A percentile compares a stretch with the other conserved stretches of the same genome.
These are phyloP conservation scores for Ilyonectria robusta DNA, from an alignment of 2,329 filamentous ascomycete species.

Conservation along the genomic window DNA sequence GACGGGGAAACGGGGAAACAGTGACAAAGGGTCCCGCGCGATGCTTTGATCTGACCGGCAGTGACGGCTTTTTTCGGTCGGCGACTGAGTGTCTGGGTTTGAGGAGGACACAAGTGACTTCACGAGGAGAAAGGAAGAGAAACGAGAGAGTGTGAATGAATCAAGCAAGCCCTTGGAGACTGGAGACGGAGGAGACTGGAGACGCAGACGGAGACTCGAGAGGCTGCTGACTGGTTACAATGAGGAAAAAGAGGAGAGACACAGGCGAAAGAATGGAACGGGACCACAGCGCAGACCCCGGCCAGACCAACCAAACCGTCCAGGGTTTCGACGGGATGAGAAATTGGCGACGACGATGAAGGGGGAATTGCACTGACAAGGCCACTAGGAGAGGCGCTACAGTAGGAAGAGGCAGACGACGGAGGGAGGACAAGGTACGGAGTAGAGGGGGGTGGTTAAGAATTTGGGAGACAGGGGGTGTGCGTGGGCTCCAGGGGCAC, in stretches of 20 bases:
- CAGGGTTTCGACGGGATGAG: slow-evolving; percentile 41
- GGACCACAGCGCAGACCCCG: slow-evolving; percentile 33
- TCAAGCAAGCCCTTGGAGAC: slow-evolving; percentile 4
- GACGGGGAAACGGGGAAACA: not conserved
- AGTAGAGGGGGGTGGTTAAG: slow-evolving; percentile 38
- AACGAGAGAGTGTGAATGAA: slow-evolving; percentile 16
- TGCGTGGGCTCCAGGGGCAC: slow-evolving; percentile 30
- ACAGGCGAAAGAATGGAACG: slow-evolving; percentile 32
- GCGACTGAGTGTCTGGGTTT: slow-evolving; percentile 1
- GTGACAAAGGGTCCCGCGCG: slow-evolving; percentile 24
- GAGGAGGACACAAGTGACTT: slow-evolving; percentile 34
- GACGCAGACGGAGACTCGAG: no score
- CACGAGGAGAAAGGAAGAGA: slow-evolving; percentile 13
- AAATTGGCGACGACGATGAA: slow-evolving; percentile 48
- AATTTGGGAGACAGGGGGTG: slow-evolving; percentile 21
- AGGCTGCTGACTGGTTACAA: slow-evolving; percentile 18
- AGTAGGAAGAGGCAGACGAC: slow-evolving; percentile 25
- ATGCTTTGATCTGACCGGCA: slow-evolving; percentile 37
- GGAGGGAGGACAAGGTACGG: slow-evolving; percentile 25
- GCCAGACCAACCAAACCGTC: slow-evolving; percentile 37
- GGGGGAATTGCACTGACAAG: slow-evolving; percentile 46
- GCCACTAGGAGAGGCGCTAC: slow-evolving; percentile 32
- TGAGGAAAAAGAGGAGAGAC: slow-evolving; percentile 35
- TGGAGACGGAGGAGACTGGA: slow-evolving; percentile 3
- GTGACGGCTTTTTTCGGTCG: slow-evolving; percentile 31